Evolutionary conservation across 1,284 basidiomycete genomes (phyloP).

Genomic region (Cryptococcus neoformans): DNA sequence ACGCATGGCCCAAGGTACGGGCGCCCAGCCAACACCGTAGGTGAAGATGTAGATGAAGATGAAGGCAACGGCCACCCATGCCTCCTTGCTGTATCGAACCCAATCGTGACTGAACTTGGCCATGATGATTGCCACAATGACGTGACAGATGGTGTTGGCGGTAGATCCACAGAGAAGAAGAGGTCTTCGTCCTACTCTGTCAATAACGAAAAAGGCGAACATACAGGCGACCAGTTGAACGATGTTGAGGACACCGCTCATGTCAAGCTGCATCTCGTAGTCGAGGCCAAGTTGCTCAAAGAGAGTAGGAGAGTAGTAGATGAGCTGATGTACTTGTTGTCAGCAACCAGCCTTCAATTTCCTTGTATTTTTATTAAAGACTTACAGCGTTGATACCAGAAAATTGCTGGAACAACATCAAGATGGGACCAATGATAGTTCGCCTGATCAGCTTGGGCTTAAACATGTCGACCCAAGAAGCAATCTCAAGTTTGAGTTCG

Average conservation of each 20-base stretch:
- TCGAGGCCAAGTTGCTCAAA: slow-evolving; percentile 40
- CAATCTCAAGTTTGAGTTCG: slow-evolving; percentile 20
- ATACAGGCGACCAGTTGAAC: slow-evolving; percentile 39
- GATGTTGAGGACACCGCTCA: slow-evolving; percentile 44
- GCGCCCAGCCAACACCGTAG: slow-evolving; percentile 18
- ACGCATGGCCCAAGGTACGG: slow-evolving; percentile 5
- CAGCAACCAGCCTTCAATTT: not conserved
- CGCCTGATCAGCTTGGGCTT: slow-evolving; percentile 15
- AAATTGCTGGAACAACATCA: slow-evolving; percentile 37
- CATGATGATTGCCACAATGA: slow-evolving; percentile 30
- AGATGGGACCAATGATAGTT: slow-evolving; percentile 19
- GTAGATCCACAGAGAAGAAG: slow-evolving; percentile 30
- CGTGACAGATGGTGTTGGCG: slow-evolving; percentile 16
- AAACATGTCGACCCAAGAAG: slow-evolving; percentile 26
- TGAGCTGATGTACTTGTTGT: not conserved
- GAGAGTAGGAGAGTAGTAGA: slow-evolving; percentile 8
- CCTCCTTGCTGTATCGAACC: slow-evolving; percentile 15
- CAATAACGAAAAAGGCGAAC: slow-evolving; percentile 41
- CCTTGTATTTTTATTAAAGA: not conserved
- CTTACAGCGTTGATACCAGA: slow-evolving; percentile 24
- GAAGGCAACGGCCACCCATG: slow-evolving; percentile 28
- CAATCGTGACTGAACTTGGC: slow-evolving; percentile 21
- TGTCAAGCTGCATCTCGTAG: slow-evolving; percentile 27
- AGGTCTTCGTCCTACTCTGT: slow-evolving; percentile 43
- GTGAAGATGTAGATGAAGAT: slow-evolving; percentile 23